Evolutionary conservation across 2,329 filamentous ascomycete genomes (phyloP).

Genomic region (Pseudopyricularia javanii): DNA sequence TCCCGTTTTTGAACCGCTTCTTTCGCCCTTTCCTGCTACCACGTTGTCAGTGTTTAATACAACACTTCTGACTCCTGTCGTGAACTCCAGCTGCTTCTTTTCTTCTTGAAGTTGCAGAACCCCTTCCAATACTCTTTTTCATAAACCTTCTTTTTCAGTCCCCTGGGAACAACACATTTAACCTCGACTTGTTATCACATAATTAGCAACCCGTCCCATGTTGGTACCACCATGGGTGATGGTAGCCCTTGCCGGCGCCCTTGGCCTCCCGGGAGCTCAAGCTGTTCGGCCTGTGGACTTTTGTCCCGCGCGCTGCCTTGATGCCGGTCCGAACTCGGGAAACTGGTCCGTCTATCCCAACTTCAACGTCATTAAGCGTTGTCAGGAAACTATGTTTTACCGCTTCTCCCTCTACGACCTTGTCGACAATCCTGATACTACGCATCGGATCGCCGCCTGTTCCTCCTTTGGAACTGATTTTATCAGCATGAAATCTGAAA

Average conservation of each 20-base stretch:
- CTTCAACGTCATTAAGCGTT: conserved; percentile 1
- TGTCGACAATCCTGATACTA: neutral
- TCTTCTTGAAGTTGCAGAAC: no score
- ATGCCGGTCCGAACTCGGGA: conserved; percentile 1
- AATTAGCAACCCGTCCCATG: no score
- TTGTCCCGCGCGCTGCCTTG: conserved; percentile 5
- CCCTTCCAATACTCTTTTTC: no score
- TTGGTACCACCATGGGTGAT: neutral
- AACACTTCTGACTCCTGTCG: no score
- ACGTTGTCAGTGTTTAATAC: no score
- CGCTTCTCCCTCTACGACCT: conserved; percentile 4
- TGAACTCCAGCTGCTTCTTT: no score
- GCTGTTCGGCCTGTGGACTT: neutral
- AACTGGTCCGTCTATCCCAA: conserved; percentile 6
- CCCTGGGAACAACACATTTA: no score
- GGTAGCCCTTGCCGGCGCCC: neutral
- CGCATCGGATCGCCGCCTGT: conserved; percentile 8
- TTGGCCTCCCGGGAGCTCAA: neutral
- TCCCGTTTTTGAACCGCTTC: no score
- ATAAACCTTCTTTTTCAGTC: no score
- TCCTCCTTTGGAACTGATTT: conserved; percentile 9
- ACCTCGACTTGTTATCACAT: no score
- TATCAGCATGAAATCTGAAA: conserved; percentile 3
- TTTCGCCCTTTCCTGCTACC: no score
- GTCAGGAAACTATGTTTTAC: conserved; percentile 5